Base-by-base conservation (phyloP, 2,329 filamentous ascomycete genomes). In the Pseudogymnoascus sp. region DNA sequence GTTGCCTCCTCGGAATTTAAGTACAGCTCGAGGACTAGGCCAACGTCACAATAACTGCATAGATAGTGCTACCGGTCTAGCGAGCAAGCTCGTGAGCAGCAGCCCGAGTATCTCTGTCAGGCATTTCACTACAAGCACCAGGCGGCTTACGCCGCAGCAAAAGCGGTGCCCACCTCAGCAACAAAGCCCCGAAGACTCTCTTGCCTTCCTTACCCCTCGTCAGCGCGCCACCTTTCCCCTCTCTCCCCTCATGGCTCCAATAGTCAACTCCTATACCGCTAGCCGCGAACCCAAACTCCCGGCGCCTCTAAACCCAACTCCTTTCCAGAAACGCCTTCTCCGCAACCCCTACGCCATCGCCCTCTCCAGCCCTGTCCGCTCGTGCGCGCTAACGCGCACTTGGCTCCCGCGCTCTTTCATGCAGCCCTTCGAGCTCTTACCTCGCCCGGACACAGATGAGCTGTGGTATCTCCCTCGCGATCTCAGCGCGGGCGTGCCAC, bases 291-390 rank as follows among this genome's bases (percentile, higher is more conserved):
- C 65, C 31, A 52, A 59, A 12, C 31, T 25, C n/a, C 60, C 66
- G 2, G 72, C 71, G 62, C 36, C 59, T n/a, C 37, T 72, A 45
- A 78, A 78, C 62, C 68, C 71, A 0, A 73, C 74, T 63, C 36
- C 69, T 48, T 71, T 90, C 63, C 83, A 87, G 68, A 78, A 76
- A 62, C 80, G 82, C 63, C 74, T 91, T 1, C 76, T 75, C 31
- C 78, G 78, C 37, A 92, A 89, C 66, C 78, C 86, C 2, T 90
- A 83, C 67, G 87, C 87, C 2, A 79, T 79, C 48, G 82, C 85
- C 5, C 79, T 92, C 21, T 82, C 82, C 31, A 81, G 82, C 0
- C 83, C 85, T 0, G 62, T 87, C 21, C 84, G 88, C 61, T 67
- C 71, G 62, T 89, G 87, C 68, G 68, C 72, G 21, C 69, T 80